Percentiles rank a stretch among this genome's conserved stretches.
These are phyloP conservation scores for Cadophora sp. DNA, from an alignment of 2,329 filamentous ascomycete species.

Conservation along the genomic window DNA sequence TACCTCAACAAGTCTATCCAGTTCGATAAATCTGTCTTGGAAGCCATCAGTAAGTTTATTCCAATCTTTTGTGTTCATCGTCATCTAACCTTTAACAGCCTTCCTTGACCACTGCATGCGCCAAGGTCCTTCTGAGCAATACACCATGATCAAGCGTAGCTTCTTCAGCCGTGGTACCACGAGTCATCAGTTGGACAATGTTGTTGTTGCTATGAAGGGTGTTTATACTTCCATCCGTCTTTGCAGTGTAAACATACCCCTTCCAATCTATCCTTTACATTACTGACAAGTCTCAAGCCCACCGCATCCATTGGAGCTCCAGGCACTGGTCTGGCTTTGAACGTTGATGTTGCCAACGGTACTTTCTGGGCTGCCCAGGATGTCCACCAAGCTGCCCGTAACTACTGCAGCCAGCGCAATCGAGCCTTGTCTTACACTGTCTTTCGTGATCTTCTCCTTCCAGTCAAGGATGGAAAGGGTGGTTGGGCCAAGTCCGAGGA, in stretches of 20 bases:
- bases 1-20: conserved; percentile 68
- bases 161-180: conserved; percentile 65
- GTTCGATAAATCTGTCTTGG: conserved; percentile 73
- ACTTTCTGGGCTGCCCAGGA: conserved; percentile 75
- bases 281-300: conserved; percentile 30
- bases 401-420: conserved; percentile 40
- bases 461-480: conserved; percentile 26
- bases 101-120: conserved; percentile 92
- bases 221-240: conserved; percentile 86
- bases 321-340: conserved; percentile 73
- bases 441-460: conserved; percentile 36
- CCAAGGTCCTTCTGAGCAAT: conserved; percentile 72
- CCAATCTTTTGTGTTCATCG: neutral
- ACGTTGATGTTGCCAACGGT: conserved; percentile 90
- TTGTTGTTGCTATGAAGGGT: conserved; percentile 83
- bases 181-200: conserved; percentile 61
- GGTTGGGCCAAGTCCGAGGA: conserved; percentile 50
- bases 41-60: conserved; percentile 70
- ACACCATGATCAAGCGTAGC: conserved; percentile 78
- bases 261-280: conserved; percentile 6
- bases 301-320: conserved; percentile 36
- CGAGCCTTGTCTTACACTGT: conserved; percentile 31
- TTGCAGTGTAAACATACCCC: conserved; percentile 57
- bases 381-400: conserved; percentile 45
- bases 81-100: conserved; percentile 49